Percentiles rank a stretch among this genome's conserved stretches.
Conservation (phyloP, 2,329 filamentous ascomycete genomes). For the Coniochaeta sp. region DNA sequence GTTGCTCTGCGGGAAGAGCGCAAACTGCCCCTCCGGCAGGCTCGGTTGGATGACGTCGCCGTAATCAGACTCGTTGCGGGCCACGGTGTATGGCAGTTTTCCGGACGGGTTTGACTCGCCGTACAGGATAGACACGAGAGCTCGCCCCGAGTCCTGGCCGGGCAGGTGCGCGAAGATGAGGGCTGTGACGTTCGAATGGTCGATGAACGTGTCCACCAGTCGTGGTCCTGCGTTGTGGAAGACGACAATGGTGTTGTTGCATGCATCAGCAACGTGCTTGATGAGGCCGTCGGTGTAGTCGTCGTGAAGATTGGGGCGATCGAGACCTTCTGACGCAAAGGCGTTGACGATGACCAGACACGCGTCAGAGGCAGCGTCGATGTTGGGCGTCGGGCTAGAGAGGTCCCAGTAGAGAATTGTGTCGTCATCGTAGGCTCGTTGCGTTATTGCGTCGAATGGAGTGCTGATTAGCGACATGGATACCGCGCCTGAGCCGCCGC, state of each 20-base stretch:
- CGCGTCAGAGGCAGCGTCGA: conserved; percentile 47
- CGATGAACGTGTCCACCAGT: conserved; percentile 52
- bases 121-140: conserved; percentile 49
- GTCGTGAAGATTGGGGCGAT: conserved; percentile 56
- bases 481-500: conserved; percentile 36
- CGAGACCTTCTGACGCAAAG: conserved; percentile 66
- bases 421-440: conserved; percentile 44
- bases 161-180: conserved; percentile 58
- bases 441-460: conserved; percentile 47
- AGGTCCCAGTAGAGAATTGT: conserved; percentile 57
- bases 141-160: conserved; percentile 53
- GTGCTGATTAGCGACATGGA: conserved; percentile 34
- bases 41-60: conserved; percentile 32
- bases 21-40: conserved; percentile 40
- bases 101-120: conserved; percentile 50
- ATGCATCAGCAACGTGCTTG: conserved; percentile 47
- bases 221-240: conserved; percentile 58
- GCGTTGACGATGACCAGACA: conserved; percentile 63
- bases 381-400: conserved; percentile 33
- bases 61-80: conserved; percentile 49
- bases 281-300: conserved; percentile 56
- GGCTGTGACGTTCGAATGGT: conserved; percentile 57
- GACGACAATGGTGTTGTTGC: conserved; percentile 56
- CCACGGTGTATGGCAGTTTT: conserved; percentile 55
- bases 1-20: conserved; percentile 41